phyloP scores from a whole-genome alignment of 495 filamentous ascomycete species.

The Aspergillus carlsbadensis region DNA sequence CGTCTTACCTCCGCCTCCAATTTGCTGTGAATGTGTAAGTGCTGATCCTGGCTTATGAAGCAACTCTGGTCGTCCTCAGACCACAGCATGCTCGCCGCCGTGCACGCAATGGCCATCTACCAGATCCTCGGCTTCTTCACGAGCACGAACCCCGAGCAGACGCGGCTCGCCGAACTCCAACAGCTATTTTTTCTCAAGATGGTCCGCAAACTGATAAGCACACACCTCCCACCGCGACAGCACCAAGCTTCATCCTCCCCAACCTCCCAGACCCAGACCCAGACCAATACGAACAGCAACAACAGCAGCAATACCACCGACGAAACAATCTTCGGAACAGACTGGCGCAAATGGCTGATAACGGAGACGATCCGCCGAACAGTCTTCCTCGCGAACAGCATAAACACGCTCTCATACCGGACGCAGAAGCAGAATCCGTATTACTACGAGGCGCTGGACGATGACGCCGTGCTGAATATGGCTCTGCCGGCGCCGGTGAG shows the following conservation, averaged over 20 bases:
- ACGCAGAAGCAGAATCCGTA: slow-evolving; percentile 8
- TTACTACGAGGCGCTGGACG: slow-evolving; percentile 8
- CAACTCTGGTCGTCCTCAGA: slow-evolving; percentile 8
- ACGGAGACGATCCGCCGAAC: slow-evolving; percentile 5
- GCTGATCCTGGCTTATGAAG: not conserved
- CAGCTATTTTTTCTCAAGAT: slow-evolving; percentile 8
- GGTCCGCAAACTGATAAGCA: slow-evolving; percentile 1
- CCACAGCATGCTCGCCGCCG: slow-evolving; percentile 3
- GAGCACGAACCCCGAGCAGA: slow-evolving; percentile 2
- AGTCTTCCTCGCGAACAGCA: slow-evolving; percentile 2
- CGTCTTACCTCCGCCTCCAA: too few relatives aligned
- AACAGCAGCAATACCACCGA: too few relatives aligned
- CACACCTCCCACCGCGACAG: not conserved
- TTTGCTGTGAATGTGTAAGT: not conserved
- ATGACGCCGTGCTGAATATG: slow-evolving; percentile 1
- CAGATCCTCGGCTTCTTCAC: slow-evolving; percentile 8
- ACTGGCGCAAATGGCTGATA: slow-evolving; percentile 8
- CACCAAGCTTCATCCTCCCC: not conserved
- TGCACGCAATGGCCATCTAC: slow-evolving; percentile 8
- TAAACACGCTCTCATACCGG: slow-evolving; percentile 3
- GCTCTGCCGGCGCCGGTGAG: not conserved
- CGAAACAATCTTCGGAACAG: too few relatives aligned
- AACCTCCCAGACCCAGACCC: too few relatives aligned
- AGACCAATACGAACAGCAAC: too few relatives aligned
- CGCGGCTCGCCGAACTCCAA: slow-evolving; percentile 1